Evolutionary conservation across 2,329 filamentous ascomycete genomes (phyloP), one percentile per base, ranked within the genome.

Genomic region (Diaporthe sp.): DNA sequence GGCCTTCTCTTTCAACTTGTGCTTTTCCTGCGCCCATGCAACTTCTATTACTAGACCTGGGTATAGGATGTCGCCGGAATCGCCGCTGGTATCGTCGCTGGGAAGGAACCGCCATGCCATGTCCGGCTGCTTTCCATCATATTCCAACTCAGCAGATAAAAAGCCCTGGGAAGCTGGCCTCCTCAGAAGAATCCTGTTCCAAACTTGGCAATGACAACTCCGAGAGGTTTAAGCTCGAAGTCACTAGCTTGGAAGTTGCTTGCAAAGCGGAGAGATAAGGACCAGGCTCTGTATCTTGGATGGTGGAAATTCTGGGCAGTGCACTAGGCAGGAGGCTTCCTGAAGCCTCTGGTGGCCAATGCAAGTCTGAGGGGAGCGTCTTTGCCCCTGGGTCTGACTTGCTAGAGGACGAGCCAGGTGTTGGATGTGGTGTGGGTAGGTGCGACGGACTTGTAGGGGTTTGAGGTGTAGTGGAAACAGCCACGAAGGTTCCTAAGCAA

Each of bases 11-110:
- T 61, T n/a, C 12, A 61, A 25, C 19, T 61, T n/a, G 10, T 28
- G 17, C 3, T 13, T 61, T 22, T 61, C 34, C 34, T n/a, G 17
- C 4, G 58, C 3, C 58, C 58, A 61, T 25, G 58, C 58, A 22
- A 61, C 58, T 39, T 61, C 58, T 10, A 42, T 25, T 42, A 61
- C 58, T 39, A 61, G 17, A 22, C 58, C 58, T 22, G 58, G 58
- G 58, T 42, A 42, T n/a, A 12, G 22, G 39, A n/a, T 39, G 34
- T 31, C 57, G 46, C 46, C 15, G 46, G 46, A 51, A 51, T 51
- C 46, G 46, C 46, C 46, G 46, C 46, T 51, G 46, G 46, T 51
- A 51, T 51, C 46, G 46, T n/a, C 46, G 46, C 46, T 51, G 46
- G 46, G 46, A 61, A 42, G 34, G 6, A 61, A 25, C n/a, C 39